Evolutionary conservation across 768 basidiomycete species (phyloP).

Genomic region (Gloeostereum incarnatum): DNA sequence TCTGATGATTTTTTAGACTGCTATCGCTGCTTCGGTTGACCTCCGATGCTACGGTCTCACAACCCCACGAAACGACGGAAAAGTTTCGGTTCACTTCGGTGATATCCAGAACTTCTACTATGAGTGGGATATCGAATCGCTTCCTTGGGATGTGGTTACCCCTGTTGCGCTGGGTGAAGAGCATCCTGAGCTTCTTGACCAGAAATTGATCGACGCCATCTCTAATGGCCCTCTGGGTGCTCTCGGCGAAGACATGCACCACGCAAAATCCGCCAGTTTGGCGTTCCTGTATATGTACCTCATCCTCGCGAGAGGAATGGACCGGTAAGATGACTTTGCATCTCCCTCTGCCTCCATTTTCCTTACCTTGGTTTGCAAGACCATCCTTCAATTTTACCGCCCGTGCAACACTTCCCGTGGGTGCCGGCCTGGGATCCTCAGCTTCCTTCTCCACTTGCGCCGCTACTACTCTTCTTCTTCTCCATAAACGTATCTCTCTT

Average conservation of each 20-base stretch:
- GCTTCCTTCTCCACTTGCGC: constrained; percentile 91
- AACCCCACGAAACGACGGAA: constrained; percentile 64
- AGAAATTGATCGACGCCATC: constrained; percentile 64
- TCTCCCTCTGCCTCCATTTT: constrained; percentile 8
- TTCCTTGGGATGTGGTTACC: constrained; percentile 76
- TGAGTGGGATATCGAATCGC: constrained; percentile 69
- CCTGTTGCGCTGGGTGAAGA: constrained; percentile 38
- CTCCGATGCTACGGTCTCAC: constrained; percentile 89
- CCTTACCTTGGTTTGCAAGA: constrained; percentile 28
- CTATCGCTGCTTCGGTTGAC: constrained; percentile 90
- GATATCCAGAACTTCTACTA: constrained; percentile 72
- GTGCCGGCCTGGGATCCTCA: constrained; percentile 94
- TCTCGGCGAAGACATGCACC: constrained; percentile 24
- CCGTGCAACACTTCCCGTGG: constrained; percentile 86
- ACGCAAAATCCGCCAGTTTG: constrained; percentile 34
- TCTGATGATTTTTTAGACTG: constrained; percentile 47
- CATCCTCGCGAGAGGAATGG: constrained; percentile 47
- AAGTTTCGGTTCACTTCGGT: constrained; percentile 65
- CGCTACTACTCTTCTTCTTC: constrained; percentile 70
- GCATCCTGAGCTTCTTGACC: constrained; percentile 63
- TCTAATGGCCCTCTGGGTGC: constrained; percentile 30
- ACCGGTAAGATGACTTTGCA: constrained; percentile 43
- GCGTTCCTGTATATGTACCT: constrained; percentile 95
- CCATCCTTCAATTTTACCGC: constrained; percentile 73
- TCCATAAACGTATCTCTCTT: constrained; percentile 56